Conservation (phyloP, 1,284 basidiomycete genomes). For the Trametes hirsuta region DNA sequence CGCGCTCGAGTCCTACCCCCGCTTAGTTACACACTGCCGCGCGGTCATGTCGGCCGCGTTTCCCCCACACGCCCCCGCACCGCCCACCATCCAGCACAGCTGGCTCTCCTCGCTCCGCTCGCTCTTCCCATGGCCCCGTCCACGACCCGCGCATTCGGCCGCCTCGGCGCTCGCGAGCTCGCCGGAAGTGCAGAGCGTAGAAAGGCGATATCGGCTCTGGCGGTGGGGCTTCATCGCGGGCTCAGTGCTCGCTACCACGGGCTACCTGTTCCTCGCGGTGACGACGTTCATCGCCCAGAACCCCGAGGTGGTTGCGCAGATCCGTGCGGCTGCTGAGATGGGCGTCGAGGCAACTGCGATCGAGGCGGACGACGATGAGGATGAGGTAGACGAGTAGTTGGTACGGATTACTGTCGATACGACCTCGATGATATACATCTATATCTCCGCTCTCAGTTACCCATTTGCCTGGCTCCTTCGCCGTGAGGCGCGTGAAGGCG, state of each 20-base stretch:
- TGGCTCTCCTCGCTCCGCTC: constrained; percentile 29
- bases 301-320: constrained; percentile 3
- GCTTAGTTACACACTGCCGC: constrained; percentile 57
- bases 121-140: constrained; percentile 26
- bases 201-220: constrained; percentile 37
- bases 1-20: constrained; percentile 60
- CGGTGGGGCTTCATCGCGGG: constrained; percentile 41
- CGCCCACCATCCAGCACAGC: constrained; percentile 17
- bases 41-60: constrained; percentile 45
- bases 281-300: constrained; percentile 9
- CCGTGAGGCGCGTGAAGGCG: too few relatives aligned
- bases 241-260: constrained; percentile 29
- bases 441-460: background rate
- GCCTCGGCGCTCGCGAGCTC: constrained; percentile 3
- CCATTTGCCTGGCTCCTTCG: background rate
- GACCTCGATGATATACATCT: too few relatives aligned
- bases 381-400: constrained; percentile 20
- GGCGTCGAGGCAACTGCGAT: constrained; percentile 36
- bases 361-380: constrained; percentile 30
- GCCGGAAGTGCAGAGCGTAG: constrained; percentile 38
- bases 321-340: background rate
- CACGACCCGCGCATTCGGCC: constrained; percentile 10
- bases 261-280: constrained; percentile 13
- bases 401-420: background rate
- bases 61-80: constrained; percentile 25